These are phyloP conservation scores for Linnemannia hyalina DNA, from an alignment of 192 early-diverging fungal genomes.

Conservation along the genomic window DNA sequence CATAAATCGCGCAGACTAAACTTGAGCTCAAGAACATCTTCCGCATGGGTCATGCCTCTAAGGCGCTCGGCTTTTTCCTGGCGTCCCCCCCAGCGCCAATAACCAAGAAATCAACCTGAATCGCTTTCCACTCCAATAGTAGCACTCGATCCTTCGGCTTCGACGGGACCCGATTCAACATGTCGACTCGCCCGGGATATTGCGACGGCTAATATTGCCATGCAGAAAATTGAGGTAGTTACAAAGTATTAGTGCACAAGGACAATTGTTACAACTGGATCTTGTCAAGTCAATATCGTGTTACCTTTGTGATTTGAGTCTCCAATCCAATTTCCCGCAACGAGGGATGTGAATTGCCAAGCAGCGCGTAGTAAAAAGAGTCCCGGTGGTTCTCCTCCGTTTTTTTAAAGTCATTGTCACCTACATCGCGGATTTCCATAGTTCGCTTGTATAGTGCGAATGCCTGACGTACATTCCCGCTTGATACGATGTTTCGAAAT, in stretches of 20 bases:
- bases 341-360: constrained; percentile 44
- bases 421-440: constrained; percentile 27
- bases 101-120: constrained; percentile 43
- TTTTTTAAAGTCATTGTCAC: constrained; percentile 27
- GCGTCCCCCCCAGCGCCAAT: constrained; percentile 9
- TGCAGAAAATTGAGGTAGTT: constrained; percentile 7
- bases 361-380: constrained; percentile 32
- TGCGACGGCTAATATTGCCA: constrained; percentile 13
- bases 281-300: not conserved
- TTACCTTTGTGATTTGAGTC: constrained; percentile 43
- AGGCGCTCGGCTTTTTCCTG: constrained; percentile 29
- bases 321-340: constrained; percentile 35
- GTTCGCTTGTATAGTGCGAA: constrained; percentile 22
- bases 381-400: constrained; percentile 46
- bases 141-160: constrained; percentile 22
- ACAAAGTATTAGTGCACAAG: constrained; percentile 12
- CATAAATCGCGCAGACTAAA: constrained; percentile 27
- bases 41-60: constrained; percentile 8
- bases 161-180: constrained; percentile 24
- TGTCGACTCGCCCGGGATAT: constrained; percentile 21
- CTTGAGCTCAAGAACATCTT: constrained; percentile 28
- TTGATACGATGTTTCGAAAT: constrained; percentile 14
- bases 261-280: constrained; percentile 11
- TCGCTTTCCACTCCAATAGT: constrained; percentile 38
- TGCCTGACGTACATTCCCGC: constrained; percentile 17